These are phyloP conservation scores for Penicillium ucsense DNA, from an alignment of 495 filamentous ascomycete species.

Conservation along the genomic window DNA sequence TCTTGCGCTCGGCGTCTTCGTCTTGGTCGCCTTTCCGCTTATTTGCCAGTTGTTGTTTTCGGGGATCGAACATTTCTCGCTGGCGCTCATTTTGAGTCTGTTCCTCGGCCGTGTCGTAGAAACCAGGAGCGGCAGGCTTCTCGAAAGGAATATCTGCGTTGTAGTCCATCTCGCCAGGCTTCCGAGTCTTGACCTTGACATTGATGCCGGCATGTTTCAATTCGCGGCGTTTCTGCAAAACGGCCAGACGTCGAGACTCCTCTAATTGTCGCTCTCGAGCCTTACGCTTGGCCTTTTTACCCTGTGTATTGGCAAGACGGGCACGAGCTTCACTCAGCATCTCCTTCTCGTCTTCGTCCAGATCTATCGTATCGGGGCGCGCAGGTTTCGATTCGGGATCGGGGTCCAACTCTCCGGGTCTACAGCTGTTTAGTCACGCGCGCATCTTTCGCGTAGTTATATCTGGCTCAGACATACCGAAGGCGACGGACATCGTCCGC, in stretches of 20 bases:
- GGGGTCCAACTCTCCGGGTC: slow-evolving; percentile 88
- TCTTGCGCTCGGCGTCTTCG: slow-evolving; percentile 72
- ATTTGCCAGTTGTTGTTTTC: slow-evolving; percentile 90
- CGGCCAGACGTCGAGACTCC: slow-evolving; percentile 79
- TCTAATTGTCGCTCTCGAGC: slow-evolving; percentile 92
- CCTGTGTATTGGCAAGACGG: slow-evolving; percentile 91
- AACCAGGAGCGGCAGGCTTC: slow-evolving; percentile 79
- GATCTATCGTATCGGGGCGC: slow-evolving; percentile 92
- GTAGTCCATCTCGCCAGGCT: slow-evolving; percentile 97
- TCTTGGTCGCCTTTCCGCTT: slow-evolving; percentile 90
- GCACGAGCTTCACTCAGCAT: slow-evolving; percentile 97
- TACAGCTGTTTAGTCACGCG: slow-evolving; percentile 19
- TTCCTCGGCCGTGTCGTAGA: slow-evolving; percentile 88
- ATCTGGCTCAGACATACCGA: slow-evolving; percentile 31
- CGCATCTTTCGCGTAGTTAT: not conserved
- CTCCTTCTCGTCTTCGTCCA: slow-evolving; percentile 98
- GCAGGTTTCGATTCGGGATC: slow-evolving; percentile 95
- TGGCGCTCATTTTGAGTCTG: slow-evolving; percentile 72
- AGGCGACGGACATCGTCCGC: slow-evolving; percentile 89
- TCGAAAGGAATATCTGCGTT: slow-evolving; percentile 98
- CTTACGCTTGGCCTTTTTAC: slow-evolving; percentile 98
- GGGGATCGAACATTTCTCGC: slow-evolving; percentile 80
- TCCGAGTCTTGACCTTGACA: slow-evolving; percentile 87
- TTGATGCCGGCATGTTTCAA: slow-evolving; percentile 97
- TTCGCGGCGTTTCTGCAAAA: slow-evolving; percentile 90